Percentiles rank a stretch among this genome's conserved stretches.
Conservation (phyloP, 768 basidiomycete genomes). For the Wakefieldia striispora region DNA sequence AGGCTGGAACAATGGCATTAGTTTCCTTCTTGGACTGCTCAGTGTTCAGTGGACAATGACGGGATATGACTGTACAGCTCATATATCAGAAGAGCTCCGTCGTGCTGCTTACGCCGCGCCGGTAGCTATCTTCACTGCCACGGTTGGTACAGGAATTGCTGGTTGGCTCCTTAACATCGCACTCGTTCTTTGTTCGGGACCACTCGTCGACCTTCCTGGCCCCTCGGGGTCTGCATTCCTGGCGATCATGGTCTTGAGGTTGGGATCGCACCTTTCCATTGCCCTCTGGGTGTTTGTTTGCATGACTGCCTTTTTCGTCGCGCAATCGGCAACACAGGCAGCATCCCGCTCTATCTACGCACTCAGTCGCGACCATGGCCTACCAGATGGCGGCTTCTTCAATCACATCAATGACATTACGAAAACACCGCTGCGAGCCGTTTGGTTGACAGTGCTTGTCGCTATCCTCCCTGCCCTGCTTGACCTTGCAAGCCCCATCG, state of each 20-base stretch:
- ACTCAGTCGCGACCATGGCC: slow-evolving; percentile 50
- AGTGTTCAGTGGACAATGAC: slow-evolving; percentile 50
- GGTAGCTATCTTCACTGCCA: slow-evolving; percentile 43
- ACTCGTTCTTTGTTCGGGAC: slow-evolving; percentile 57
- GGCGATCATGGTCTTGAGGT: slow-evolving; percentile 51
- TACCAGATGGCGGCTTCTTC: slow-evolving; percentile 60
- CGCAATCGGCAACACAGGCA: slow-evolving; percentile 50
- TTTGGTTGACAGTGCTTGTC: slow-evolving; percentile 49
- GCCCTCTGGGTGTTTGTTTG: slow-evolving; percentile 59
- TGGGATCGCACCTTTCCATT: slow-evolving; percentile 50
- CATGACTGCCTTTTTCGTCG: slow-evolving; percentile 61
- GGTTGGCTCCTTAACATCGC: slow-evolving; percentile 70
- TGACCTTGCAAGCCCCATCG: slow-evolving; percentile 49
- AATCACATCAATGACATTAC: slow-evolving; percentile 45
- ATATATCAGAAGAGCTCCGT: slow-evolving; percentile 45
- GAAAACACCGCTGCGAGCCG: slow-evolving; percentile 54
- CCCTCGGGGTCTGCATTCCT: slow-evolving; percentile 55
- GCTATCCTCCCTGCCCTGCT: slow-evolving; percentile 46
- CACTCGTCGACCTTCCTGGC: slow-evolving; percentile 48
- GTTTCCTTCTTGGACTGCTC: slow-evolving; percentile 45
- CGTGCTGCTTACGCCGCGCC: slow-evolving; percentile 50
- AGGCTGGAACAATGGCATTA: slow-evolving; percentile 40
- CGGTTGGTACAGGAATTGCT: slow-evolving; percentile 45
- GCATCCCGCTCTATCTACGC: slow-evolving; percentile 59
- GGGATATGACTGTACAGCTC: slow-evolving; percentile 29